Conservation (phyloP, 768 basidiomycete species). For the Podaxis sp. region DNA sequence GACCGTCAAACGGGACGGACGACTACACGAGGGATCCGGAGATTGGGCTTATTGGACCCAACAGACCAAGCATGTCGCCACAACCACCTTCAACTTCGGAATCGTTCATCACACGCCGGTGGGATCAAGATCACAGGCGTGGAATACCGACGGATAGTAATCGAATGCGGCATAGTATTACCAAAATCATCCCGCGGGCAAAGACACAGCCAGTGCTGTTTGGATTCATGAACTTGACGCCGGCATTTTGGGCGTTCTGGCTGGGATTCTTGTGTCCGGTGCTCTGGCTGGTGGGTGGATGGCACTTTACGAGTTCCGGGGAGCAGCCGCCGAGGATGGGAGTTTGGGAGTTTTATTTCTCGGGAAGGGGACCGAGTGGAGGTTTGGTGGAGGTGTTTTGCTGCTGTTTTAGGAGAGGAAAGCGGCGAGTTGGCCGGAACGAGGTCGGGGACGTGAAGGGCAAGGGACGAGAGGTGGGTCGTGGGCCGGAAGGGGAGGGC, state of each 20-base stretch:
- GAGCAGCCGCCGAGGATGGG: constrained; percentile 40
- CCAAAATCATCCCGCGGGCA: constrained; percentile 25
- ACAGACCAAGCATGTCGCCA: not conserved
- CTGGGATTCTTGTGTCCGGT: constrained; percentile 68
- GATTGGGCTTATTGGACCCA: not conserved
- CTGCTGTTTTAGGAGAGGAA: constrained; percentile 24
- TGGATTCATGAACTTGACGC: constrained; percentile 25
- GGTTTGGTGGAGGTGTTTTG: constrained; percentile 31
- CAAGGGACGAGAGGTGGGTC: constrained; percentile 12
- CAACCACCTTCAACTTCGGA: constrained; percentile 33
- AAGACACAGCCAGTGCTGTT: constrained; percentile 23
- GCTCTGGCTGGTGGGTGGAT: constrained; percentile 75
- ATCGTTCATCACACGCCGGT: constrained; percentile 50
- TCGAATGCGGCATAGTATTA: constrained; percentile 20
- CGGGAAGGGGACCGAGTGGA: constrained; percentile 14
- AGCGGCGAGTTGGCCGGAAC: not conserved
- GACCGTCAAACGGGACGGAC: constrained; percentile 6
- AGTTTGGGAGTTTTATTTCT: constrained; percentile 44
- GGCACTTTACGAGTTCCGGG: constrained; percentile 52
- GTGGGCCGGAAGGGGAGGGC: not conserved
- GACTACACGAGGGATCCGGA: constrained; percentile 14
- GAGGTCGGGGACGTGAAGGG: constrained; percentile 2
- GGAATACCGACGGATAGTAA: constrained; percentile 22
- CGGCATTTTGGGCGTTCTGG: constrained; percentile 67
- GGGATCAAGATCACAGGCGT: constrained; percentile 35